Conservation (phyloP, 305 asterid species). For the Fraxinus greggii region DNA sequence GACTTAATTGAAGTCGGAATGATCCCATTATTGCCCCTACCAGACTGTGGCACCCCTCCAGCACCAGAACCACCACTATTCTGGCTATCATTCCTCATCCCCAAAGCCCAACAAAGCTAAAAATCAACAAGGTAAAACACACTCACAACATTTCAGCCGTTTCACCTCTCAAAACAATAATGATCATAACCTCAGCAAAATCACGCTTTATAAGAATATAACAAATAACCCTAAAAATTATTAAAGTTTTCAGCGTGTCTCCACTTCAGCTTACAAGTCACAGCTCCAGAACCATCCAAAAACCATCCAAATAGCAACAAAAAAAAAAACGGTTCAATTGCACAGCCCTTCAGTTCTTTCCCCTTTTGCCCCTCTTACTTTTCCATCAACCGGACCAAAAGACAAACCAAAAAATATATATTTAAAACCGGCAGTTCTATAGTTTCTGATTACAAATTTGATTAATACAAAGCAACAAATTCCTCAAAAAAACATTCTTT, state of each 20-base stretch:
- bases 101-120: constrained; percentile 1
- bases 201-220: background rate
- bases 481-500: background rate
- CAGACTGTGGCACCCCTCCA: background rate
- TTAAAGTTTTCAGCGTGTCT: background rate
- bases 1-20: constrained; percentile 7
- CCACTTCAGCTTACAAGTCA: background rate
- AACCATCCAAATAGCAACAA: background rate
- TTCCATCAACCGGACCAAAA: background rate
- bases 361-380: background rate
- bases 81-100: constrained; percentile 13
- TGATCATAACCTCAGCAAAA: constrained; percentile 1
- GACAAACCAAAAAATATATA: background rate
- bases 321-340: background rate
- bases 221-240: background rate
- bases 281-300: background rate
- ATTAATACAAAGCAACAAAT: background rate
- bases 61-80: background rate
- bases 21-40: constrained; percentile 2
- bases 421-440: background rate
- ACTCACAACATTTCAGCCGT: background rate
- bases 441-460: background rate
- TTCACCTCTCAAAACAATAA: background rate
- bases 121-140: background rate
- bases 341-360: background rate